Evolutionary conservation across 495 filamentous ascomycete species (phyloP).

Genomic region (Ascobolus immersus): DNA sequence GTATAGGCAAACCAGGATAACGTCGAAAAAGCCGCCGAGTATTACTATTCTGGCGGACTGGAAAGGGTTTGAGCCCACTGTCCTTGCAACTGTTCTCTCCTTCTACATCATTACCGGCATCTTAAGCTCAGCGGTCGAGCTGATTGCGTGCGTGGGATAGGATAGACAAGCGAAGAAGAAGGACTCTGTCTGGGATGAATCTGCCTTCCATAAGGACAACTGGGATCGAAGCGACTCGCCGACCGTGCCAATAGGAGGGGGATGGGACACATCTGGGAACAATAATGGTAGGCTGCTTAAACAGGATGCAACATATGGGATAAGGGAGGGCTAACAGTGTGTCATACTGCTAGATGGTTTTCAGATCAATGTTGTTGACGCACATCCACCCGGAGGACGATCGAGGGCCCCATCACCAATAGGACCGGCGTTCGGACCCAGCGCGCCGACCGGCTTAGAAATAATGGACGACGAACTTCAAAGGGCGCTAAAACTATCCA

Average conservation of each 20-base stretch:
- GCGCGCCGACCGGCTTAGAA: too few relatives aligned
- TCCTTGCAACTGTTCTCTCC: background rate
- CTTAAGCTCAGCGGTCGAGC: background rate
- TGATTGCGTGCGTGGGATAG: background rate
- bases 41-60: constrained; percentile 10
- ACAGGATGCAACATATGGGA: too few relatives aligned
- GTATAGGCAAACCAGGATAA: constrained; percentile 8
- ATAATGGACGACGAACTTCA: constrained; percentile 13
- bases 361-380: too few relatives aligned
- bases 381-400: too few relatives aligned
- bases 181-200: background rate
- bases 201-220: background rate
- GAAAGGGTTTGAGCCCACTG: constrained; percentile 9
- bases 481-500: constrained; percentile 27
- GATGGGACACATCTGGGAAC: too few relatives aligned
- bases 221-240: too few relatives aligned
- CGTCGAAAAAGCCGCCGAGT: constrained; percentile 12
- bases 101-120: background rate
- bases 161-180: background rate
- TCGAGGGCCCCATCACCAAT: too few relatives aligned
- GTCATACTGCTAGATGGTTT: too few relatives aligned
- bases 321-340: too few relatives aligned
- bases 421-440: too few relatives aligned
- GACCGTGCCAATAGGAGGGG: too few relatives aligned
- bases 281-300: too few relatives aligned